Evolutionary conservation across 2,329 filamentous ascomycete genomes (phyloP).

Genomic region (Colletotrichum cordylinicola): DNA sequence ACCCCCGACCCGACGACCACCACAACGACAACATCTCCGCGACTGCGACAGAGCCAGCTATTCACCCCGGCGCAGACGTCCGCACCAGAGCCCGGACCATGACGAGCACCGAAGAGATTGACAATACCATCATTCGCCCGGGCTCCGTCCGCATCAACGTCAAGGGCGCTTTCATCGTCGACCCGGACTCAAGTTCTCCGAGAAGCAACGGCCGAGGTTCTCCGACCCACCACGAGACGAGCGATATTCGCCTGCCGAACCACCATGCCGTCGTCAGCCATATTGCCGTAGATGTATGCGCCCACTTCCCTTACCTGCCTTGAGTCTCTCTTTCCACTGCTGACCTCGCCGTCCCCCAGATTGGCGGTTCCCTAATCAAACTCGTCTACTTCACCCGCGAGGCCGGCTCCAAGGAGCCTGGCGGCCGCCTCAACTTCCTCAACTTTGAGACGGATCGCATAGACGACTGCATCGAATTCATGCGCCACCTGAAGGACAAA

Average conservation of each 20-base stretch:
- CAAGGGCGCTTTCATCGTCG: constrained; percentile 93
- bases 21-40: not conserved
- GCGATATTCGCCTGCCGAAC: constrained; percentile 94
- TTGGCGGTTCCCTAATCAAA: constrained; percentile 94
- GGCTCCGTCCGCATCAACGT: constrained; percentile 93
- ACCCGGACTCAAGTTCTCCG: constrained; percentile 71
- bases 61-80: constrained; percentile 1
- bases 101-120: constrained; percentile 62
- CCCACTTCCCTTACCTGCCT: constrained; percentile 23
- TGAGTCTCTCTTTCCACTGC: not conserved
- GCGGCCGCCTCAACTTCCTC: constrained; percentile 91
- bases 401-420: constrained; percentile 76
- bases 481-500: constrained; percentile 83
- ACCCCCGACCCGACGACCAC: constrained; percentile 10
- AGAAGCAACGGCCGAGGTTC: constrained; percentile 51
- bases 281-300: constrained; percentile 88
- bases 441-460: constrained; percentile 97
- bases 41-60: not conserved
- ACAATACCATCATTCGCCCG: constrained; percentile 66
- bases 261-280: constrained; percentile 96
- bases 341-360: constrained; percentile 58
- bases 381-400: constrained; percentile 97
- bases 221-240: constrained; percentile 71
- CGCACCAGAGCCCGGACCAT: constrained; percentile 33
- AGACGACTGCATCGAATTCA: constrained; percentile 91